phyloP scores from a whole-genome alignment of 2,329 filamentous ascomycete genomes.

The Xylariaceae sp. region DNA sequence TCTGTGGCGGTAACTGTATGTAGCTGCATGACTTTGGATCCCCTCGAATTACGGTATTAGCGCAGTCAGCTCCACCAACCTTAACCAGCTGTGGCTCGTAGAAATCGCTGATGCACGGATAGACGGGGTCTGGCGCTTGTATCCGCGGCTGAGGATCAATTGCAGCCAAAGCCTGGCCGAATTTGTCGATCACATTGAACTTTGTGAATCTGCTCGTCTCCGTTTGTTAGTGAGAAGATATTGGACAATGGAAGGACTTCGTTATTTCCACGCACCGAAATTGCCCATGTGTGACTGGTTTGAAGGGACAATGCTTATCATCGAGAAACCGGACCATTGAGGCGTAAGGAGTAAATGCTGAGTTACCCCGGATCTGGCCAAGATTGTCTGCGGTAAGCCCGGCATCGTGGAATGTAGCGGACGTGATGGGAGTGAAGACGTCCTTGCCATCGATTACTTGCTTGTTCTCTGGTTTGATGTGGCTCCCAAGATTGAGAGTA shows the following conservation, averaged over 20 bases:
- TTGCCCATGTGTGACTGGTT: constrained; percentile 48
- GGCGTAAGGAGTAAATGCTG: constrained; percentile 37
- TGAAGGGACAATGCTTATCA: constrained; percentile 35
- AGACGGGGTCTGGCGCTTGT: constrained; percentile 21
- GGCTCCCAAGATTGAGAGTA: constrained; percentile 36
- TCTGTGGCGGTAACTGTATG: constrained; percentile 39
- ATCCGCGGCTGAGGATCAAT: constrained; percentile 27
- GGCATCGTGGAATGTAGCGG: constrained; percentile 13
- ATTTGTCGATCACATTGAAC: constrained; percentile 49
- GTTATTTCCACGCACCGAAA: constrained; percentile 26
- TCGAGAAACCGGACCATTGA: constrained; percentile 23
- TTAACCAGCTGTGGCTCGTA: constrained; percentile 29
- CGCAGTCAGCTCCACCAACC: constrained; percentile 9
- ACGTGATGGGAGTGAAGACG: constrained; percentile 11
- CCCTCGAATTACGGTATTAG: constrained; percentile 24
- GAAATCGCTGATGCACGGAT: constrained; percentile 37
- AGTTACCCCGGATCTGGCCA: constrained; percentile 26
- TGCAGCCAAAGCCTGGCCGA: constrained; percentile 40
- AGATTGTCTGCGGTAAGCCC: constrained; percentile 15
- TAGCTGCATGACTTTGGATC: constrained; percentile 26
- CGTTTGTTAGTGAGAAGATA: neutral
- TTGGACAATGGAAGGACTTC: constrained; percentile 24
- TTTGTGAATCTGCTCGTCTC: constrained; percentile 25
- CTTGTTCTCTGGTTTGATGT: constrained; percentile 37
- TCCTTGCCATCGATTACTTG: constrained; percentile 13